Base-by-base conservation (phyloP, 257 asterid genomes). In the Gentiana straminea region DNA sequence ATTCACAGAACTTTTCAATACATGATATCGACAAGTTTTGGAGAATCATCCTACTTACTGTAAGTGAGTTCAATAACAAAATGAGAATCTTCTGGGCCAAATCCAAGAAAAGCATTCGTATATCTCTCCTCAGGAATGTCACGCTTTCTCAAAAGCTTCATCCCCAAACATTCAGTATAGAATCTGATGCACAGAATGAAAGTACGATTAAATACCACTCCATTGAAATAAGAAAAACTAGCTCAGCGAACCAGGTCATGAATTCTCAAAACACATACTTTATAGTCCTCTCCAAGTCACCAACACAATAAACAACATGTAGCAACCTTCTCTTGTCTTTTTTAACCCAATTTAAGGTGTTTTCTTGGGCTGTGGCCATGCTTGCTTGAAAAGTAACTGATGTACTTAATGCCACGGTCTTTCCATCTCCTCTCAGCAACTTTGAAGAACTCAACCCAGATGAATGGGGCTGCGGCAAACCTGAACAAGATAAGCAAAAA, bases 31-130 rank as follows among this genome's bases (percentile, higher is more conserved):
- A 5, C 24, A 59, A 24, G 47, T 13, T 59, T 33, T 11, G 32
- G 51, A 65, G 2, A 55, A 59, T 56, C 9, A 57, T 49, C n/a
- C 32, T 55, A 58, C 78, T 41, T 66, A 78, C 84, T 72, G 62
- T 72, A 75, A 45, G 84, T 72, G 61, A 78, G 79, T 58, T 78
- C 84, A 72, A 75, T 63, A 1, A 79, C 58, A 53, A 75, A 78
- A 68, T 75, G 59, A 54, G 79, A 66, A 8, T 66, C 78, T 65
- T 77, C 84, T 38, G 80, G 66, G 24, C 84, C 80, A 68, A 68
- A 77, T 60, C 80, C 78, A 57, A 78, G 68, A 69, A 78, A 78
- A 38, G 77, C 79, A 78, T 75, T 78, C 10, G 81, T 66, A 70
- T 75, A 75, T 51, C 66, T 63, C 7, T 78, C 81, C 64, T 75